Evolutionary conservation across 208 protist species (phyloP), one percentile per base, ranked within the genome.

Genomic region (Trypanosoma rangeli): DNA sequence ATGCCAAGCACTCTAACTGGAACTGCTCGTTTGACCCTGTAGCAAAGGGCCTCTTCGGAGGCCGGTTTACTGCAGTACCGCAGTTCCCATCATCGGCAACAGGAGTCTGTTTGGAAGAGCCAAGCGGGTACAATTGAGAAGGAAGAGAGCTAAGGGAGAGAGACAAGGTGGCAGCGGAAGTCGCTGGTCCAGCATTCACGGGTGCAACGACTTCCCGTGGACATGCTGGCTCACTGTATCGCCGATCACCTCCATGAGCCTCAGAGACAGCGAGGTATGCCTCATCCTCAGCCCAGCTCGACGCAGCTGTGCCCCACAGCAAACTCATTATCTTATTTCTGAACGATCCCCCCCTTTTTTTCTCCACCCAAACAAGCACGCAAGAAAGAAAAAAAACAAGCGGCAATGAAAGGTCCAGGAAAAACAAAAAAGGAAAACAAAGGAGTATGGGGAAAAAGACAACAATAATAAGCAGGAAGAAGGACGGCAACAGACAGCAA

Each of bases 1-100:
- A 81, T 10, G 88, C 75, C 26, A 94, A 76, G 57, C 78, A 83
- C 16, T 90, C 88, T 20, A 87, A 54, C 56, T 83, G 64, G 46
- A 53, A 49, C 29, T 54, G 64, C 46, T 63, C 65, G 22, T 29
- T 61, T 52, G 26, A n/a, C 44, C 29, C 31, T 24, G 31, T 0
- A 1, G 12, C 33, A 22, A 59, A 60, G 0, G 18, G 22, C 50
- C 44, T n/a, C 64, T 22, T 24, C 15, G 3, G 16, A 12, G 8
- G 22, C 50, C 26, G 28, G 20, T 0, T 1, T 0, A 1, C 15
- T 57, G 15, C 22, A 5, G 13, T 42, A 42, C 24, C 33, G 39
- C 24, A 28, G 29, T 42, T 46, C 2, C 42, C 59, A 28, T 64
- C n/a, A n/a, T 20, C 2, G 0, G 57, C 22, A 50, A 33, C 7